Evolutionary conservation across 169 alveolate species (phyloP).

Genomic region (Plasmodium vivax): DNA sequence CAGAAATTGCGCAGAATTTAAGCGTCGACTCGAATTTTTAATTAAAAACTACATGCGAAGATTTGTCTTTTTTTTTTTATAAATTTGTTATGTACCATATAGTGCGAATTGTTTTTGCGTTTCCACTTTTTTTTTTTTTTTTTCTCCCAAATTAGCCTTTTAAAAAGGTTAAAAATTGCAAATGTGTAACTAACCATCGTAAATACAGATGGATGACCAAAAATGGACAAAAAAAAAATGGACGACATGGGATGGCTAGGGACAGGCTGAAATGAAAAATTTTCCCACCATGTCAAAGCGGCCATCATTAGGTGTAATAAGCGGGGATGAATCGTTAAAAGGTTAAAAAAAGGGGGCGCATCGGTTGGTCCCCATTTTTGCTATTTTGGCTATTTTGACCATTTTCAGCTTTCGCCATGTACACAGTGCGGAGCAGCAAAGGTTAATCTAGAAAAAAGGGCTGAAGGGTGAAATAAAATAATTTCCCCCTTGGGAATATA

Average conservation of each 20-base stretch:
- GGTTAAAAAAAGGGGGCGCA: neutral
- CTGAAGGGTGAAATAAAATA: neutral
- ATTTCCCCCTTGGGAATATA: neutral
- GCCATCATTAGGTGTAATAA: neutral
- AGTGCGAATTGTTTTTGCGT: neutral
- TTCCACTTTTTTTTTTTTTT: neutral
- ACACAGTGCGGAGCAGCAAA: neutral
- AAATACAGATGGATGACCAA: neutral
- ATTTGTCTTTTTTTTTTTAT: constrained; percentile 8
- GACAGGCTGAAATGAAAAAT: neutral
- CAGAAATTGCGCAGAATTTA: constrained; percentile 86
- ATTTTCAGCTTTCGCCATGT: neutral
- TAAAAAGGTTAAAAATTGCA: neutral
- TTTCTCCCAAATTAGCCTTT: neutral
- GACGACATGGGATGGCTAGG: neutral
- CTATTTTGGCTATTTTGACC: no score
- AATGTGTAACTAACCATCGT: neutral
- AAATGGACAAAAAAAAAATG: constrained; percentile 1
- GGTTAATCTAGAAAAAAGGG: neutral
- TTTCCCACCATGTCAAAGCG: neutral
- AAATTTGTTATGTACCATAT: neutral
- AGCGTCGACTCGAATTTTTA: constrained; percentile 49
- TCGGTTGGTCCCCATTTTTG: neutral
- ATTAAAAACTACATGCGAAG: neutral
- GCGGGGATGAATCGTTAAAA: neutral